These are phyloP conservation scores for Austroboletus novae-zelandiae DNA, from an alignment of 1,284 basidiomycete genomes.

Conservation along the genomic window DNA sequence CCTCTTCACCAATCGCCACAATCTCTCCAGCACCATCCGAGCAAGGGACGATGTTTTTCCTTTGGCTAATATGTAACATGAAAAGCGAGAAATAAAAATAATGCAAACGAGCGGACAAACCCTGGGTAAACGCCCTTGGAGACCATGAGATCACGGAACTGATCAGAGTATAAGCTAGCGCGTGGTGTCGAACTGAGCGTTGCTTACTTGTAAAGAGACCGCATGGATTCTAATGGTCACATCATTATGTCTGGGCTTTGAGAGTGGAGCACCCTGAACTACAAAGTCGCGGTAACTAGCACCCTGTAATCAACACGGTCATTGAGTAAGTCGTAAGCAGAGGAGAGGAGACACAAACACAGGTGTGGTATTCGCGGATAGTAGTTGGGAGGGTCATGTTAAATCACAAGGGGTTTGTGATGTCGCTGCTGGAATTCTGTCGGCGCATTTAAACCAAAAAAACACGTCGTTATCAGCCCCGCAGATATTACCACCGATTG, in stretches of 20 bases:
- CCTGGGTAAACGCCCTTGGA: constrained; percentile 35
- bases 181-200: not conserved
- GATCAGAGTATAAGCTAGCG: not conserved
- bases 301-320: constrained; percentile 11
- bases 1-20: constrained; percentile 49
- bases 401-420: too few relatives aligned
- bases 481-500: too few relatives aligned
- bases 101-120: constrained; percentile 4
- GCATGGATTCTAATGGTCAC: constrained; percentile 51
- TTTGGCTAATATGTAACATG: constrained; percentile 7
- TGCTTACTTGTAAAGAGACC: constrained; percentile 45
- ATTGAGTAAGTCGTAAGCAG: not conserved
- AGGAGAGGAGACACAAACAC: constrained; percentile 13
- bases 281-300: constrained; percentile 31
- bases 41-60: constrained; percentile 44
- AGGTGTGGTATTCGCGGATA: constrained; percentile 35
- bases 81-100: not conserved
- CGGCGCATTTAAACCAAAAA: too few relatives aligned
- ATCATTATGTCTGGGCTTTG: constrained; percentile 36
- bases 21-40: constrained; percentile 67
- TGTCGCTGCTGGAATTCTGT: too few relatives aligned
- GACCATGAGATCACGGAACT: constrained; percentile 46
- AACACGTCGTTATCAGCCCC: too few relatives aligned
- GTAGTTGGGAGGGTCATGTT: constrained; percentile 20
- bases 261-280: constrained; percentile 31